Evolutionary conservation across 805 yeast species (phyloP).

Genomic region (Candida dendrica): DNA sequence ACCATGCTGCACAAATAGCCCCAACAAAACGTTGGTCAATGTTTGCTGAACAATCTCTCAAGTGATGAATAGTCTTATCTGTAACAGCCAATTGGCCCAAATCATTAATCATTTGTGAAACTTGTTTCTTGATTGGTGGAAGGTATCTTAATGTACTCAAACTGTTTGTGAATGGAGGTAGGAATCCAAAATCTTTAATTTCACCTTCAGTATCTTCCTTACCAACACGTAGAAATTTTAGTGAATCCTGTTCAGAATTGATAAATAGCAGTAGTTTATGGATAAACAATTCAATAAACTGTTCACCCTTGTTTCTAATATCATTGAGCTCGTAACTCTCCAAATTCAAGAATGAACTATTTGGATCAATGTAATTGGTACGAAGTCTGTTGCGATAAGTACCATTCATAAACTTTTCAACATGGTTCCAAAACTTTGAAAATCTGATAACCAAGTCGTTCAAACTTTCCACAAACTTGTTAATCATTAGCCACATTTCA

Average conservation of each 20-base stretch:
- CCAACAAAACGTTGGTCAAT: constrained; percentile 37
- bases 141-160: constrained; percentile 49
- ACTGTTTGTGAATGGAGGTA: constrained; percentile 62
- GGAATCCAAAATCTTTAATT: constrained; percentile 38
- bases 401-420: constrained; percentile 48
- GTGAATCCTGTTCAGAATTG: constrained; percentile 23
- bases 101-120: constrained; percentile 34
- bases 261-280: constrained; percentile 24
- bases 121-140: constrained; percentile 35
- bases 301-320: constrained; percentile 32
- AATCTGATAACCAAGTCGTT: constrained; percentile 31
- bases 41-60: constrained; percentile 28
- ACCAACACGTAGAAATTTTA: constrained; percentile 6
- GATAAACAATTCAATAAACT: constrained; percentile 28
- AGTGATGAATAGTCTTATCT: constrained; percentile 27
- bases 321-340: constrained; percentile 35
- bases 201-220: constrained; percentile 20
- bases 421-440: constrained; percentile 44
- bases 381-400: constrained; percentile 32
- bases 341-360: constrained; percentile 31
- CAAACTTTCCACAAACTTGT: constrained; percentile 34
- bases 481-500: constrained; percentile 52
- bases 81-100: constrained; percentile 37
- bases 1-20: constrained; percentile 44
- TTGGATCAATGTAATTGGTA: constrained; percentile 22